Evolutionary conservation across 495 filamentous ascomycete genomes (phyloP).

Genomic region (Neurospora pannonica): DNA sequence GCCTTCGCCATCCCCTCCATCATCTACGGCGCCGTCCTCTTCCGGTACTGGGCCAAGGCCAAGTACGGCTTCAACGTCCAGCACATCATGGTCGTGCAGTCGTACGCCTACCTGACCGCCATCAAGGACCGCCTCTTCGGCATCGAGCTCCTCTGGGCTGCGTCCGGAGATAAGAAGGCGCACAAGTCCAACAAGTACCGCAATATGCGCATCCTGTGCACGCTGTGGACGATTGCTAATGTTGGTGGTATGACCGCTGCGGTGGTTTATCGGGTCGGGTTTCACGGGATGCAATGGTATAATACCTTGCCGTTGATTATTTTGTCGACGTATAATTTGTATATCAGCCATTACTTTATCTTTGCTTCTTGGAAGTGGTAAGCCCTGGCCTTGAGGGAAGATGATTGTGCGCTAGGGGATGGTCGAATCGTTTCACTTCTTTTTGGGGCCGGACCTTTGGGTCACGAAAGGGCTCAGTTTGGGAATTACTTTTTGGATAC

Average conservation of each 20-base stretch:
- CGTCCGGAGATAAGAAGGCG: slow-evolving; percentile 25
- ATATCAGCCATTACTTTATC: slow-evolving; percentile 21
- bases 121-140: slow-evolving; percentile 25
- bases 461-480: not conserved
- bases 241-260: slow-evolving; percentile 16
- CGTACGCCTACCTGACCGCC: slow-evolving; percentile 25
- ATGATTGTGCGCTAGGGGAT: not conserved
- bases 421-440: not conserved
- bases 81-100: slow-evolving; percentile 27
- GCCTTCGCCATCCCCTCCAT: slow-evolving; percentile 25
- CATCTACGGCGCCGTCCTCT: slow-evolving; percentile 20
- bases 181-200: slow-evolving; percentile 25
- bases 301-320: slow-evolving; percentile 21
- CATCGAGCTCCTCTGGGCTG: slow-evolving; percentile 24
- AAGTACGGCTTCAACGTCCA: slow-evolving; percentile 27
- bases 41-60: slow-evolving; percentile 23
- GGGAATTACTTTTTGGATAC: not conserved
- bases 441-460: not conserved
- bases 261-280: slow-evolving; percentile 12
- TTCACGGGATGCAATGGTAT: slow-evolving; percentile 16
- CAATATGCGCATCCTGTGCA: slow-evolving; percentile 24
- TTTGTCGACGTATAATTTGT: slow-evolving; percentile 21
- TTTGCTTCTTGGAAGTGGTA: slow-evolving; percentile 22
- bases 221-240: slow-evolving; percentile 16
- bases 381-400: not conserved